Evolutionary conservation across 164 flowering plant species (phyloP).

Genomic region (Piper betle): DNA sequence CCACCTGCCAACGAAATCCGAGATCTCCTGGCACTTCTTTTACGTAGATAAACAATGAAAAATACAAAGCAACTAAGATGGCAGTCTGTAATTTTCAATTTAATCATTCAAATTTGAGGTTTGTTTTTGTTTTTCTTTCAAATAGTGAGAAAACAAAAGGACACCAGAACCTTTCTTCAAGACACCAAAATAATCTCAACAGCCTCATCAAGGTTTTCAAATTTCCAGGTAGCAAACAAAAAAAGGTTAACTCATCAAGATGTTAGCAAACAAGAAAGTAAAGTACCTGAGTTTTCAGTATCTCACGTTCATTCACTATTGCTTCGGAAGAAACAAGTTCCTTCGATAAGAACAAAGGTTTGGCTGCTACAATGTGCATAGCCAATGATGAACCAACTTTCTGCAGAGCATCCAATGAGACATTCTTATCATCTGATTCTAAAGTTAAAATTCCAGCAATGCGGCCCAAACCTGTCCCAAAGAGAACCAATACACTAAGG

Average conservation of each 20-base stretch:
- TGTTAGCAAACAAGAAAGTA: neutral
- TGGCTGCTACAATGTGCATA: conserved; percentile 93
- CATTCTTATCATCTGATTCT: conserved; percentile 43
- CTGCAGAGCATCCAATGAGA: conserved; percentile 46
- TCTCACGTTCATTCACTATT: conserved; percentile 63
- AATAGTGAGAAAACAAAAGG: neutral
- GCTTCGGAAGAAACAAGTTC: conserved; percentile 77
- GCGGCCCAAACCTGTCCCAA: conserved; percentile 70
- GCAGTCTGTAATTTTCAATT: no score
- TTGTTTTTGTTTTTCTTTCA: neutral
- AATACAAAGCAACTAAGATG: no score
- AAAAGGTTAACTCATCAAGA: neutral
- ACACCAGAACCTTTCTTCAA: neutral
- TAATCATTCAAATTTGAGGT: neutral
- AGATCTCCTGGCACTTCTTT: no score
- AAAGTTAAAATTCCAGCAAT: conserved; percentile 80
- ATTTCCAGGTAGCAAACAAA: neutral
- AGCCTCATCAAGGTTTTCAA: neutral
- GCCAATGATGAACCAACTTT: conserved; percentile 86
- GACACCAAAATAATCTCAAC: neutral
- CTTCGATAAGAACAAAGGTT: conserved; percentile 74
- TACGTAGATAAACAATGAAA: no score
- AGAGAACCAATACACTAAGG: neutral
- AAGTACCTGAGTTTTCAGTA: conserved; percentile 80
- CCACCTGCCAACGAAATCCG: neutral